Evolutionary conservation across 2,329 filamentous ascomycete species (phyloP).

Genomic region (Lecanicillium sp.): DNA sequence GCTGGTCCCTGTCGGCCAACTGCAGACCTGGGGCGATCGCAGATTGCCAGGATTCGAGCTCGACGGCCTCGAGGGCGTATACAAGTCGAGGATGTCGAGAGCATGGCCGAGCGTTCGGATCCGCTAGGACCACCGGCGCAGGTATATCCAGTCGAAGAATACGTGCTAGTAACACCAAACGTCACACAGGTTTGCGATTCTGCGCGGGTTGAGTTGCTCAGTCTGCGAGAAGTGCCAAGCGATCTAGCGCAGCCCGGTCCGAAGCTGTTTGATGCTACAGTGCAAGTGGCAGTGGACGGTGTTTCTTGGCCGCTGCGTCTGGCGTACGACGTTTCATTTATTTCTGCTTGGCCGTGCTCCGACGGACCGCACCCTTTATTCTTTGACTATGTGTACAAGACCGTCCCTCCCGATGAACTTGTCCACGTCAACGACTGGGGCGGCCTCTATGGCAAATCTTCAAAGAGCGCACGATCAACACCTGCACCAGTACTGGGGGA

Average conservation of each 20-base stretch:
- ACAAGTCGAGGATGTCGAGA: slow-evolving; percentile 50
- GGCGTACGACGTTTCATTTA: slow-evolving; percentile 57
- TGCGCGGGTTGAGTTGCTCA: slow-evolving; percentile 62
- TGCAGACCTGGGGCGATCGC: slow-evolving; percentile 56
- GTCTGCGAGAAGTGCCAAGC: slow-evolving; percentile 37
- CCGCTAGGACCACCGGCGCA: slow-evolving; percentile 58
- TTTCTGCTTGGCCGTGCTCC: slow-evolving; percentile 57
- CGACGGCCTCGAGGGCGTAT: slow-evolving; percentile 49
- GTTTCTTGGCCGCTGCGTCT: slow-evolving; percentile 56
- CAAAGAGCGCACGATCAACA: slow-evolving; percentile 25
- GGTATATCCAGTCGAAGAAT: slow-evolving; percentile 60
- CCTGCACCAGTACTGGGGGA: slow-evolving; percentile 22
- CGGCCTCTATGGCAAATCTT: slow-evolving; percentile 26
- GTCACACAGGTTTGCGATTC: slow-evolving; percentile 53
- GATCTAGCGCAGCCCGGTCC: slow-evolving; percentile 24
- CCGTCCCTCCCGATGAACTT: slow-evolving; percentile 56
- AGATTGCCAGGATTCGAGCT: slow-evolving; percentile 63
- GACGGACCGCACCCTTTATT: slow-evolving; percentile 62
- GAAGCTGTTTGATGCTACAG: slow-evolving; percentile 49
- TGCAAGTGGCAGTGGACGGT: slow-evolving; percentile 57
- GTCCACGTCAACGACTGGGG: slow-evolving; percentile 62
- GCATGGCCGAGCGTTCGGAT: slow-evolving; percentile 60
- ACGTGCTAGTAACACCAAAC: slow-evolving; percentile 52
- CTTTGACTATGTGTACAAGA: slow-evolving; percentile 58
- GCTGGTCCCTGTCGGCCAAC: slow-evolving; percentile 64